Base-by-base conservation (phyloP, 257 asterid species). In the Rehmannia glutinosa region DNA sequence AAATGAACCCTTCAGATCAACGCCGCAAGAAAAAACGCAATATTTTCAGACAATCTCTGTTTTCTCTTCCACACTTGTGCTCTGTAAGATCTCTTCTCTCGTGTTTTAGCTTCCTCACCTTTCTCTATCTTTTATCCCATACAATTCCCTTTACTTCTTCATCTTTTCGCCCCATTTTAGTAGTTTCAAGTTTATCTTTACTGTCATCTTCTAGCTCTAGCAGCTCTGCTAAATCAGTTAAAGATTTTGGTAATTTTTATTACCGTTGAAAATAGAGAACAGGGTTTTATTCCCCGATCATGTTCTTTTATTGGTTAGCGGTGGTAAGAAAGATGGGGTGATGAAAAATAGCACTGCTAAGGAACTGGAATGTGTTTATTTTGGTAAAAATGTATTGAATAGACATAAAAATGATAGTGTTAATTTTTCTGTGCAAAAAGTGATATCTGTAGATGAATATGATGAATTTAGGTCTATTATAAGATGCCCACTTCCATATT, bases 281-380 rank as follows among this genome's bases (percentile, higher is more conserved):
- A 55, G 91, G 79, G 88, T 94, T 75, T 64, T 85, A 75, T 82
- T 91, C 63, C 93, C 97, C 39, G 97, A 94, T 70, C 97, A 94
- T 69, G 75, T 94, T 15, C 75, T 91, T 56, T 51, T 94, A 57
- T 28, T 91, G 70, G 87, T 86, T 52, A 62, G 53, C 33, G 71
- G 71, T 35, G 72, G 41, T 2, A 58, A 51, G 10, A 75, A 46
- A 21, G 80, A 66, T 71, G 80, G 68, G 75, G 32, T 62, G n/a
- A 4, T 80, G 19, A 57, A 42, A 17, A 73, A 66, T 20, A 47
- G 50, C 62, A 76, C 6, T 33, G 64, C 16, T 23, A 59, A 6
- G 41, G 82, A 73, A 10, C 55, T 90, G 69, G 92, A 83, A 8
- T 94, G 99, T 76, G 84, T 87, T 62, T 91, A 84, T 28, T 45